phyloP scores from a whole-genome alignment of 805 yeast species.

The Suhomyces sp. region DNA sequence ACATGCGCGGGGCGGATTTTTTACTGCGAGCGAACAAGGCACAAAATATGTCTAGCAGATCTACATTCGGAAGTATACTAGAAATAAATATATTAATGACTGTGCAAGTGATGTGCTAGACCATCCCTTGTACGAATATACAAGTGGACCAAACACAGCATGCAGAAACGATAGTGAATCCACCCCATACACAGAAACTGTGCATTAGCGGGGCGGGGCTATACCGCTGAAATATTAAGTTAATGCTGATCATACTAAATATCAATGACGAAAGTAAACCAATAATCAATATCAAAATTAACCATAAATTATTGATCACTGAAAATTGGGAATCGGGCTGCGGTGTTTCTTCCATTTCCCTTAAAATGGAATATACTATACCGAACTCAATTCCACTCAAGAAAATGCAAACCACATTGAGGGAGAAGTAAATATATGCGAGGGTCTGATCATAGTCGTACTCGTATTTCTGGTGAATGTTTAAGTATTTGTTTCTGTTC shows the following conservation, averaged over 20 bases:
- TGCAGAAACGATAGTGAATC: constrained; percentile 20
- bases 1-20: background rate
- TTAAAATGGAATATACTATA: constrained; percentile 31
- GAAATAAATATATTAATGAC: background rate
- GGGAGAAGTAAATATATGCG: constrained; percentile 35
- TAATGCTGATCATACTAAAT: constrained; percentile 34
- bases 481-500: constrained; percentile 17
- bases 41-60: background rate
- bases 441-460: constrained; percentile 36
- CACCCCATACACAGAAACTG: constrained; percentile 23
- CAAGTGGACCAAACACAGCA: constrained; percentile 18
- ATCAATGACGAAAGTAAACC: constrained; percentile 33
- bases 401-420: constrained; percentile 33
- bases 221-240: constrained; percentile 31
- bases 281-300: constrained; percentile 27
- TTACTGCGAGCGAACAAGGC: background rate
- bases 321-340: constrained; percentile 20
- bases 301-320: constrained; percentile 30
- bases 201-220: constrained; percentile 25
- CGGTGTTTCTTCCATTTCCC: constrained; percentile 16
- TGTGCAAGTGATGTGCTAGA: background rate
- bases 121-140: constrained; percentile 1
- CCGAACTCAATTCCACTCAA: constrained; percentile 41
- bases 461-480: constrained; percentile 25
- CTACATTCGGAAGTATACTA: background rate